These are phyloP conservation scores for Centella asiatica DNA, from an alignment of 129 eudicot species.

Conservation along the genomic window DNA sequence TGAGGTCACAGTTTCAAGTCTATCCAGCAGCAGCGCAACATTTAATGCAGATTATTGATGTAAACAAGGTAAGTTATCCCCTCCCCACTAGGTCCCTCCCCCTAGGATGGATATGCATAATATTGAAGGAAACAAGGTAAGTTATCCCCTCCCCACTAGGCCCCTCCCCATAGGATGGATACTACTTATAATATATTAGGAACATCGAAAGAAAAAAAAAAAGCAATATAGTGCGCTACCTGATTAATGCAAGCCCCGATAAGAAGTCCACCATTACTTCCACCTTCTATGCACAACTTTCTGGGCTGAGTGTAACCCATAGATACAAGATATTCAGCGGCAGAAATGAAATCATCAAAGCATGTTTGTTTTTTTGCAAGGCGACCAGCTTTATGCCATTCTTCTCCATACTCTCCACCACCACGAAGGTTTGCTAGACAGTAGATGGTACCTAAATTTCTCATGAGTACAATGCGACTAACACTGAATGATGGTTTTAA, in stretches of 20 bases:
- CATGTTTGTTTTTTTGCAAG: slow-evolving; percentile 74
- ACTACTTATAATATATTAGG: no score
- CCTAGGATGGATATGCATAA: no score
- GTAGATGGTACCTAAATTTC: slow-evolving; percentile 47
- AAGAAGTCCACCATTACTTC: slow-evolving; percentile 94
- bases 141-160: no score
- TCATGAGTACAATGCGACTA: slow-evolving; percentile 50
- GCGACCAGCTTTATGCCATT: slow-evolving; percentile 86
- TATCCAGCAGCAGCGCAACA: no score
- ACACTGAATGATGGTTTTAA: slow-evolving; percentile 67
- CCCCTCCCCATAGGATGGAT: no score
- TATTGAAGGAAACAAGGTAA: no score
- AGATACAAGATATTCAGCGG: slow-evolving; percentile 71
- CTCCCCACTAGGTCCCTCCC: no score
- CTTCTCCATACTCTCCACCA: slow-evolving; percentile 99
- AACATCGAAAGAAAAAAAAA: no score
- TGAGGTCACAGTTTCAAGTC: no score
- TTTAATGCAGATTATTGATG: no score
- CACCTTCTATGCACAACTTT: slow-evolving; percentile 92
- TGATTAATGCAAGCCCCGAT: slow-evolving; percentile 94
- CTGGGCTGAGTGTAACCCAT: slow-evolving; percentile 69
- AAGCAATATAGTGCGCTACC: slow-evolving; percentile 47
- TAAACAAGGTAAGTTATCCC: no score
- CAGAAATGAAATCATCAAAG: slow-evolving; percentile 81
- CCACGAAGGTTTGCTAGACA: slow-evolving; percentile 94